Conservation (phyloP, 306 rosid species). For the Malus fusca region DNA sequence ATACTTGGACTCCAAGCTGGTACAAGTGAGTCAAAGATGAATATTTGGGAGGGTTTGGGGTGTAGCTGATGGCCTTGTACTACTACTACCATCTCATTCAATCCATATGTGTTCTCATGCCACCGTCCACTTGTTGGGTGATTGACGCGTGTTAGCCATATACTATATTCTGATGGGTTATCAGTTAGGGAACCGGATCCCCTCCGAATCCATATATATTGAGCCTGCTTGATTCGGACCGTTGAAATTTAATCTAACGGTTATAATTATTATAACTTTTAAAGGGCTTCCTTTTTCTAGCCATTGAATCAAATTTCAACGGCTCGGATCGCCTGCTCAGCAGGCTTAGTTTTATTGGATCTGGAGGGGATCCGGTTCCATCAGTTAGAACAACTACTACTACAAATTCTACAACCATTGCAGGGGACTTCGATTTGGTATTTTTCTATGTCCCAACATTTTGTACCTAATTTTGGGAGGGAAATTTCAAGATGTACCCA, state of each 20-base stretch:
- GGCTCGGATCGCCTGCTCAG: no score
- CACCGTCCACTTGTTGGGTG: constrained; percentile 35
- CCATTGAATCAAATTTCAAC: no score
- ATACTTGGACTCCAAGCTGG: background rate
- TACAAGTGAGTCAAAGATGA: background rate
- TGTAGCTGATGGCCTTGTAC: background rate
- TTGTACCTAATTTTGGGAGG: background rate
- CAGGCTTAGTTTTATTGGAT: no score
- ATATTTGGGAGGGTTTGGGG: background rate
- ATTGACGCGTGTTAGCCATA: constrained; percentile 19
- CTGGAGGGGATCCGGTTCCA: no score
- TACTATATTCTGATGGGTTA: background rate
- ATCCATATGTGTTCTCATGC: background rate
- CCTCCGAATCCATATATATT: no score
- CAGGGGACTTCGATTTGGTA: background rate
- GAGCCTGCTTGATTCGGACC: no score
- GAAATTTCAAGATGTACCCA: background rate
- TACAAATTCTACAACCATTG: background rate
- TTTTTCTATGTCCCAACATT: background rate
- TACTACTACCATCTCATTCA: background rate
- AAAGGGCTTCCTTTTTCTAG: no score
- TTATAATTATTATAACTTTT: no score
- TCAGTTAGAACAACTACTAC: background rate
- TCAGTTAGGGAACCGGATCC: background rate
- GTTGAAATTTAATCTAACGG: no score